These are phyloP conservation scores for Amylostereum areolatum DNA, from an alignment of 1,284 basidiomycete genomes.

Conservation along the genomic window DNA sequence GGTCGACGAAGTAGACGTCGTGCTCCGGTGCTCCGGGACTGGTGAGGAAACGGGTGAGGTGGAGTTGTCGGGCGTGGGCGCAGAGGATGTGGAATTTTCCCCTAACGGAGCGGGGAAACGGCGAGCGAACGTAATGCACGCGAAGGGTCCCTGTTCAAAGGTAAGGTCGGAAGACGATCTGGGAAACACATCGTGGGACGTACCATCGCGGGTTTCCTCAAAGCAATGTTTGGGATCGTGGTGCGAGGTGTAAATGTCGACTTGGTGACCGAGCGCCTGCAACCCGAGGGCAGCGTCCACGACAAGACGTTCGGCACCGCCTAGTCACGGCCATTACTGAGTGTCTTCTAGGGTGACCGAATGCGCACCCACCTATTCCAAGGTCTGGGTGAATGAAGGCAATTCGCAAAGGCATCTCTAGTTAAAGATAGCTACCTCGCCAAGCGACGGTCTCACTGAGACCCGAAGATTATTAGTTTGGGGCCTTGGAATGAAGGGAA, in stretches of 20 bases:
- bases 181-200: constrained; percentile 7
- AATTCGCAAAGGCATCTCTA: constrained; percentile 28
- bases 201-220: constrained; percentile 86
- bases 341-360: constrained; percentile 3
- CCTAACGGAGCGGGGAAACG: constrained; percentile 73
- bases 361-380: constrained; percentile 70
- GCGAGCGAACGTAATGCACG: constrained; percentile 73
- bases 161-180: constrained; percentile 1
- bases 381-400: constrained; percentile 95
- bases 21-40: constrained; percentile 38
- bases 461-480: no score
- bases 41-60: constrained; percentile 67
- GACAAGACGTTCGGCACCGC: constrained; percentile 91
- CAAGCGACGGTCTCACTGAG: no score
- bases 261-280: constrained; percentile 78
- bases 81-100: constrained; percentile 85
- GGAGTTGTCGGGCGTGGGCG: constrained; percentile 85
- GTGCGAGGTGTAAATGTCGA: constrained; percentile 93
- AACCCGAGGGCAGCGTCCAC: constrained; percentile 94
- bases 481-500: no score
- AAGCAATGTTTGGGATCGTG: constrained; percentile 85
- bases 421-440: no score
- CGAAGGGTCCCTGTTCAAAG: constrained; percentile 64
- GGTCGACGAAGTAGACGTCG: constrained; percentile 94
- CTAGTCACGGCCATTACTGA: constrained; percentile 33